These are phyloP conservation scores for Excoecaria agallocha DNA, from an alignment of 345 rosid genomes.

Conservation along the genomic window DNA sequence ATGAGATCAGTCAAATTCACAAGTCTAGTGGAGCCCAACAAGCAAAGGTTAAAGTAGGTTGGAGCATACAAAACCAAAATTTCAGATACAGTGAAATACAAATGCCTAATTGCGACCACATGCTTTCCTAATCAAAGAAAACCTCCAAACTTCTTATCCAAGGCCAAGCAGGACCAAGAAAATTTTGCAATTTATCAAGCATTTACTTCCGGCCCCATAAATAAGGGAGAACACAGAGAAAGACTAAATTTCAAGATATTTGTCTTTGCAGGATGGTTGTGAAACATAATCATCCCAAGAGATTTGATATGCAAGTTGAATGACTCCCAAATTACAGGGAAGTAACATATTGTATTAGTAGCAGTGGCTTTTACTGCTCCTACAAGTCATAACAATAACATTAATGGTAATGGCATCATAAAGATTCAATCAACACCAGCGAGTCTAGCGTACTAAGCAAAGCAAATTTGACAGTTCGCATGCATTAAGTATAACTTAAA, in stretches of 20 bases:
- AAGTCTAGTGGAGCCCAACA: slow-evolving; percentile 3
- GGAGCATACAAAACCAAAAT: slow-evolving; percentile 24
- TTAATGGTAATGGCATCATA: neutral
- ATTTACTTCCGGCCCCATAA: slow-evolving; percentile 45
- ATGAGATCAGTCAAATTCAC: neutral
- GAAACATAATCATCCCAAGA: slow-evolving; percentile 24
- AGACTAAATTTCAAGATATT: slow-evolving; percentile 10
- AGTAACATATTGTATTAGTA: neutral
- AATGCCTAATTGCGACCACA: slow-evolving; percentile 31
- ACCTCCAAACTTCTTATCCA: slow-evolving; percentile 39
- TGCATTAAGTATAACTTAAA: neutral
- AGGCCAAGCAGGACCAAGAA: slow-evolving; percentile 37
- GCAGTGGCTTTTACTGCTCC: neutral
- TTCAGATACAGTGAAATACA: slow-evolving; percentile 29
- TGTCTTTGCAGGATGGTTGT: neutral
- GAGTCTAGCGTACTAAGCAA: neutral
- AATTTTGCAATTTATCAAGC: slow-evolving; percentile 11
- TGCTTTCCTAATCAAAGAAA: slow-evolving; percentile 24
- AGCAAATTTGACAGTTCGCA: neutral
- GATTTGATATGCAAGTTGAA: neutral
- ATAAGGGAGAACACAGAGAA: slow-evolving; percentile 4
- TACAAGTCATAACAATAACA: neutral
- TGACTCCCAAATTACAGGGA: neutral
- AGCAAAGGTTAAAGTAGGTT: slow-evolving; percentile 6
- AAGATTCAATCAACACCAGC: neutral